Evolutionary conservation across 73 alveolate genomes (phyloP).

Genomic region (Paramecium biaurelia): DNA sequence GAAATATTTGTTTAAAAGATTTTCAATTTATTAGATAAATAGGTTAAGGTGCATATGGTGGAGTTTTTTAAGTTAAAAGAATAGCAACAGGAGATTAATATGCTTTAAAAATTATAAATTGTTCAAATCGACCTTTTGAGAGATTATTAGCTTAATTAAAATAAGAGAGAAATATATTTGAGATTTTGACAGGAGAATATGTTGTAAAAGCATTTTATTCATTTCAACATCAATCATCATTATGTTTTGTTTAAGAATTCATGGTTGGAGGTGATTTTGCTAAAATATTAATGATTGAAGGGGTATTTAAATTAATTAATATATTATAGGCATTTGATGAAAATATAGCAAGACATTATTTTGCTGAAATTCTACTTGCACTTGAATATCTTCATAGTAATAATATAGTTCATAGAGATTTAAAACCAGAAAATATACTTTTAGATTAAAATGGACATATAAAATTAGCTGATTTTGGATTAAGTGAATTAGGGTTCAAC

Average conservation of each 20-base stretch:
- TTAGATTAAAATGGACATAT: constrained; percentile 82
- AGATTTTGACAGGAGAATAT: constrained; percentile 13
- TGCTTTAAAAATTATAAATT: constrained; percentile 71
- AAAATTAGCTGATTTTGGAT: constrained; percentile 85
- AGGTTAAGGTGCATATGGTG: constrained; percentile 78
- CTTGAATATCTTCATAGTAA: constrained; percentile 76
- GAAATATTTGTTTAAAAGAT: constrained; percentile 35
- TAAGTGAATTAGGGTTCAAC: constrained; percentile 70
- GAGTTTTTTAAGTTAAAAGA: constrained; percentile 62
- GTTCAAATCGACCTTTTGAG: constrained; percentile 32
- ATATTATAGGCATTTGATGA: constrained; percentile 72
- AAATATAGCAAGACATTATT: constrained; percentile 76
- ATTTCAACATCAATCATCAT: constrained; percentile 22
- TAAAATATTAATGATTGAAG: constrained; percentile 66
- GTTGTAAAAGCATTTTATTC: constrained; percentile 45
- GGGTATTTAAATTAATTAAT: background rate
- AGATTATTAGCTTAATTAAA: background rate
- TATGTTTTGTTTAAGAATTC: constrained; percentile 34
- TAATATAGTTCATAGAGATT: constrained; percentile 82
- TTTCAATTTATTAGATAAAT: constrained; percentile 18
- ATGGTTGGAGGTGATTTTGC: constrained; percentile 66
- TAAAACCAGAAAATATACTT: constrained; percentile 84
- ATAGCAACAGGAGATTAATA: constrained; percentile 65
- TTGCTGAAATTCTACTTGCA: constrained; percentile 82
- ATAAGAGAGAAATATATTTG: constrained; percentile 45